Conservation (phyloP, 2,329 filamentous ascomycete species). For the Fusarium sp. region DNA sequence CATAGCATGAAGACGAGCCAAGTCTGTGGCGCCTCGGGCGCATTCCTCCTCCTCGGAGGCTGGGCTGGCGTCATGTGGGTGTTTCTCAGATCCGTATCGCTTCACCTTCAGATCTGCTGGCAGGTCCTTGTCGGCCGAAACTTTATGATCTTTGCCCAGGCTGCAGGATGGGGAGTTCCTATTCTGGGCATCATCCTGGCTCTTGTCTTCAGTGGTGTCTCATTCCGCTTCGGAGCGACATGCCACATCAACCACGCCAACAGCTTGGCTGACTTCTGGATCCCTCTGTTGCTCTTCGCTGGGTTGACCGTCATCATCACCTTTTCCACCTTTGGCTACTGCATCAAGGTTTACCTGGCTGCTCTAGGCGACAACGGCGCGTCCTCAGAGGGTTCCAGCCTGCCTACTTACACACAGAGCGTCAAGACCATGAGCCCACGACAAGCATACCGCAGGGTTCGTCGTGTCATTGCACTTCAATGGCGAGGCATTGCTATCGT, state of each 20-base stretch:
- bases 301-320: conserved; percentile 83
- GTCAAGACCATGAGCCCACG: conserved; percentile 82
- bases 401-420: conserved; percentile 80
- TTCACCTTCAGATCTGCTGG: conserved; percentile 99
- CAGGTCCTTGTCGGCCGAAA: conserved; percentile 87
- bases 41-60: conserved; percentile 87
- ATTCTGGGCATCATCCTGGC: conserved; percentile 80
- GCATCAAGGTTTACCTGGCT: conserved; percentile 92
- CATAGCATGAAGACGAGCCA: conserved; percentile 88
- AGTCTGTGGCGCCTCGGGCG: conserved; percentile 88
- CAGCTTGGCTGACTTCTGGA: conserved; percentile 89
- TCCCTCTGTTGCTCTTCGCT: conserved; percentile 84
- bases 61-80: conserved; percentile 90
- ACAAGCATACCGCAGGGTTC: conserved; percentile 88
- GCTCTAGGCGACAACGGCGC: conserved; percentile 80
- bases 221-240: conserved; percentile 89
- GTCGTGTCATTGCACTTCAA: conserved; percentile 88
- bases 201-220: conserved; percentile 88
- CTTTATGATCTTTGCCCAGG: conserved; percentile 90
- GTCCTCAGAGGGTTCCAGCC: conserved; percentile 76
- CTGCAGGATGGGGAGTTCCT: conserved; percentile 86
- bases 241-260: conserved; percentile 95
- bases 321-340: conserved; percentile 89
- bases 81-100: conserved; percentile 87
- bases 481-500: conserved; percentile 95